Percentiles rank a stretch among this genome's conserved stretches.
Conservation (phyloP, 495 filamentous ascomycete genomes). For the Durotheca rogersii region DNA sequence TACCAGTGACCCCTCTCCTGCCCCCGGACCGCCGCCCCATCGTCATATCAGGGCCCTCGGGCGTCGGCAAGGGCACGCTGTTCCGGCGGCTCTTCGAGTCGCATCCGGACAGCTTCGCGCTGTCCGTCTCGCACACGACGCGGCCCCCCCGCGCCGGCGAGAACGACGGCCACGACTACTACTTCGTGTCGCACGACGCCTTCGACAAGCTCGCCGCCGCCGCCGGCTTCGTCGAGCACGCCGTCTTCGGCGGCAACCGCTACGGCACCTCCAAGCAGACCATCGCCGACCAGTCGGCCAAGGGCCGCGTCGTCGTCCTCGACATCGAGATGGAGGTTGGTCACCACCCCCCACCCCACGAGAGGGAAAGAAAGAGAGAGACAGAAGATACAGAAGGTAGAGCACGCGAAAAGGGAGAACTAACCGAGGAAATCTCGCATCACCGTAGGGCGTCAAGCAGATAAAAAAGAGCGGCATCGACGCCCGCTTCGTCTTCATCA, state of each 20-base stretch:
- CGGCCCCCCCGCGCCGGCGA: conserved; percentile 76
- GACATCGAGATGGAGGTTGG: conserved; percentile 90
- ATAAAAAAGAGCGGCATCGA: conserved; percentile 74
- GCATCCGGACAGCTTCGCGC: conserved; percentile 73
- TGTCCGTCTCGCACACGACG: conserved; percentile 87
- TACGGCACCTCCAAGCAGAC: conserved; percentile 83
- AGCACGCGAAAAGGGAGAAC: too few relatives aligned
- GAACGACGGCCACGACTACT: conserved; percentile 74
- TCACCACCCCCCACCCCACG: not conserved
- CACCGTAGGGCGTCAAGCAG: conserved; percentile 87
- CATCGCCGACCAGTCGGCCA: conserved; percentile 69
- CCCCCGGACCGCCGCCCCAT: conserved; percentile 61
- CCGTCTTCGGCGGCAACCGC: conserved; percentile 80
- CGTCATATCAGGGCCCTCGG: conserved; percentile 83
- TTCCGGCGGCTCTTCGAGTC: conserved; percentile 64
- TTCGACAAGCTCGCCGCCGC: conserved; percentile 69
- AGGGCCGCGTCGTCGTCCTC: conserved; percentile 66
- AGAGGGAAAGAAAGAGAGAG: not conserved
- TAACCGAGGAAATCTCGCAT: not conserved
- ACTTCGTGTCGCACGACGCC: conserved; percentile 68
- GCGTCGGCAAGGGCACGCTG: conserved; percentile 86
- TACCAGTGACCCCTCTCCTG: conserved; percentile 36
- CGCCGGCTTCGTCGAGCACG: conserved; percentile 84
- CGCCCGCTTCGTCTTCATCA: conserved; percentile 82
- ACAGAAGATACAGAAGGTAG: too few relatives aligned